Base-by-base conservation (phyloP, 208 protist genomes). In the Eutreptiella sp. region DNA sequence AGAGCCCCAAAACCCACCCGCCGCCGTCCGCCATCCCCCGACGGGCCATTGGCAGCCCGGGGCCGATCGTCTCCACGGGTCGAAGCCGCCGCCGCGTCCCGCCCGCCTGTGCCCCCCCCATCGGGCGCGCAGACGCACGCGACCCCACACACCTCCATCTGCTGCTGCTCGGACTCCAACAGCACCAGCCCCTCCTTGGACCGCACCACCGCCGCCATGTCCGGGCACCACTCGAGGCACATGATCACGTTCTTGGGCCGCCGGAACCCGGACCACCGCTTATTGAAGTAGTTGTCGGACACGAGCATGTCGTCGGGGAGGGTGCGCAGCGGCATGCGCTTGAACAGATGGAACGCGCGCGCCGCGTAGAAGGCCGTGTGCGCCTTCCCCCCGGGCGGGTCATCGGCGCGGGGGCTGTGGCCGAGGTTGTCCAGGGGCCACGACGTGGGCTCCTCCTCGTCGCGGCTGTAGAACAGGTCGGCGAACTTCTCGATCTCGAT, bases 191-290 rank as follows among this genome's bases (percentile, higher is more conserved):
- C 31, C 9, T 11, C 50, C 9, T 57, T 24, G 9, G 5, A 47
- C 21, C 9, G 9, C 16, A 57, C 7, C 42, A 59, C 14, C 47
- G 19, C 16, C 23, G 9, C 4, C n/a, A 4, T 16, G 36, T 59
- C n/a, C 19, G 72, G 79, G 14, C 63, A 14, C 77, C 81, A 84
- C n/a, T 86, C 81, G 23, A 86, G 53, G 11, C 69, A 43, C 52
- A 86, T 66, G 11, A 66, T 43, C 4, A 77, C 73, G 59, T 87
- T 86, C 47, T 84, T 85, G 42, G 84, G 68, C 1, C 79, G 67
- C 11, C 80, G 47, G 21, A 59, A n/a, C 4, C 63, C 45, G 4
- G 46, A 41, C 75, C 54, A 84, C 11, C 48, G 45, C 33, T 63
- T 46, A 45, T 77, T 75, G 63, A 83, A 86, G 54, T 77, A 82